Evolutionary conservation across 345 rosid species (phyloP), one percentile per base, ranked within the genome.

Genomic region (Abelmoschus esculentus): DNA sequence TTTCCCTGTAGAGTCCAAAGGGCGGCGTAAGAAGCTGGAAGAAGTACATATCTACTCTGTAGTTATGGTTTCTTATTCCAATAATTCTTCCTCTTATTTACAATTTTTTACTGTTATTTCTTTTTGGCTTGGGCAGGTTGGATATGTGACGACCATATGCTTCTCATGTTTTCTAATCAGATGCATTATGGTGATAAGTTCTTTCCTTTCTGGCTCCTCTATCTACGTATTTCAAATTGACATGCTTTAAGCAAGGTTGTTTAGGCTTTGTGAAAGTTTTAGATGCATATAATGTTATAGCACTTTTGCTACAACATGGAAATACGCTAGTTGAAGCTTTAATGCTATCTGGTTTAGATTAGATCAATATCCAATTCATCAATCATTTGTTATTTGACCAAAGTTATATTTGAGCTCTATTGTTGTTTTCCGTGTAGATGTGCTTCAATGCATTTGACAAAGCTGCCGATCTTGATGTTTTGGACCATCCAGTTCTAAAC

Each of bases 1-100:
- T 4, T 92, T 92, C 74, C 98, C 98, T 73, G 91, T 92, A 15
- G 98, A 92, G 83, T 90, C 97, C 66, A 90, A 89, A 82, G 97
- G 98, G 44, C 78, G 97, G 46, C 85, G 90, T 63, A 92, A 92
- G 85, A 92, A 92, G 80, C 81, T 92, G 71, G 96, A 88, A 69
- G 98, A 92, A 89, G 98, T 92, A 60, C 36, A 70, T 60, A 55
- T 55, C 60, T 72, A 74, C 60, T 64, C 73, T 36, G 36, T 36
- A 46, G 53, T 61, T 76, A n/a, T 66, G 50, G 5, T 44, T 22
- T 42, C 26, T 44, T 29, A 22, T 32, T 64, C 54, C 29, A 22
- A 32, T 38, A 8, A 2, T 42, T 70, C 29, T n/a, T 3, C n/a
- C n/a, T n/a, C n/a, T 56, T 40, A 12, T 63, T 32, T 14, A 11